phyloP scores from a whole-genome alignment of 129 eudicot genomes.

The Ambrosia artemisiifolia region DNA sequence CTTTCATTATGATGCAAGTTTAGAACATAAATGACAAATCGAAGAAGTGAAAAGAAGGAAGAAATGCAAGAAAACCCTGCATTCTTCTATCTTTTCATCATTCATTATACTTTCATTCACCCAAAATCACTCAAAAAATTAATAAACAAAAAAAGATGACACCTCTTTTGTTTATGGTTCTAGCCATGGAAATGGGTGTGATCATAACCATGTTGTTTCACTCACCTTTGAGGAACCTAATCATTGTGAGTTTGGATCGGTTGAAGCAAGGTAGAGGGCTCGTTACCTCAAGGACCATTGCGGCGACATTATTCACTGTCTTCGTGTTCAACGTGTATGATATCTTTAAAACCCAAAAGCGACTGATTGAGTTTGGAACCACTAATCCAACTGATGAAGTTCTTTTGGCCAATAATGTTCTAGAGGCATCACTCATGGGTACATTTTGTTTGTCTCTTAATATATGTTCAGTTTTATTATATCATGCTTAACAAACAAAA shows the following conservation, averaged over 20 bases:
- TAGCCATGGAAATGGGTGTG: slow-evolving; percentile 43
- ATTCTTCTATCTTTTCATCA: background rate
- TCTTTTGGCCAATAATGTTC: slow-evolving; percentile 24
- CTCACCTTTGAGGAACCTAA: slow-evolving; percentile 62
- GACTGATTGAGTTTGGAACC: slow-evolving; percentile 31
- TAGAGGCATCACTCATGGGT: slow-evolving; percentile 54
- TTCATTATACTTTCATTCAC: background rate
- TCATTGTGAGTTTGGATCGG: slow-evolving; percentile 47
- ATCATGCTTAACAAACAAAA: background rate
- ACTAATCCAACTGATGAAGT: slow-evolving; percentile 71
- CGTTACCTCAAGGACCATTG: slow-evolving; percentile 51
- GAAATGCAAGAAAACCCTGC: slow-evolving; percentile 22
- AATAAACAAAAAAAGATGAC: slow-evolving; percentile 35
- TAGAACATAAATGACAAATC: slow-evolving; percentile 7
- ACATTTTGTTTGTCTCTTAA: background rate
- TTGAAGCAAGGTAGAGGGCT: slow-evolving; percentile 70
- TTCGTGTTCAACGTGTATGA: slow-evolving; percentile 40
- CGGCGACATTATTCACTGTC: slow-evolving; percentile 46
- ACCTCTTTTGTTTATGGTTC: slow-evolving; percentile 48
- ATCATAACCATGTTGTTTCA: slow-evolving; percentile 58
- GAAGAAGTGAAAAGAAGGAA: slow-evolving; percentile 11
- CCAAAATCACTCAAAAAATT: background rate
- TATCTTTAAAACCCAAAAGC: slow-evolving; percentile 35
- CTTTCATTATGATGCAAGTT: slow-evolving; percentile 33
- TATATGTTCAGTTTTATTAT: background rate